phyloP scores from a whole-genome alignment of 257 asterid genomes.

The Buddleja alternifolia region DNA sequence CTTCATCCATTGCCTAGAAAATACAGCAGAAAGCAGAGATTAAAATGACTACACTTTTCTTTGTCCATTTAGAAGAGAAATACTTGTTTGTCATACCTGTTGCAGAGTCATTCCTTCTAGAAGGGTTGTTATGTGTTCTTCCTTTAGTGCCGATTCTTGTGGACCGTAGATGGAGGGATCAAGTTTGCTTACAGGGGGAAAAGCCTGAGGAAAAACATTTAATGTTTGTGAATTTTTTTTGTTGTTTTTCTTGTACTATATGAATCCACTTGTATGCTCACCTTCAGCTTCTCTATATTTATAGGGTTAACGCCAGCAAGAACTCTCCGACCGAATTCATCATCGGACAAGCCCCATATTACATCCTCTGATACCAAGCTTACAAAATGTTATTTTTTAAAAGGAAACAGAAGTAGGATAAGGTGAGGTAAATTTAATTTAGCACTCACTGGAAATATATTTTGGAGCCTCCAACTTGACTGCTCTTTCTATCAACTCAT shows the following conservation, averaged over 20 bases:
- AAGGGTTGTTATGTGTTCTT: conserved; percentile 22
- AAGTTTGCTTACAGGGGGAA: conserved; percentile 39
- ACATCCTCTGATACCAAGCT: not conserved
- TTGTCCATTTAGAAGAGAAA: too few relatives aligned
- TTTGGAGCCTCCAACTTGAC: conserved; percentile 28
- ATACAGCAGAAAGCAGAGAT: not conserved
- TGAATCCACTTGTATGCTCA: not conserved
- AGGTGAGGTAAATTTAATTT: not conserved
- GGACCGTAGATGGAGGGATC: conserved; percentile 36
- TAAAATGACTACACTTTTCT: too few relatives aligned
- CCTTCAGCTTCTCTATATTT: conserved; percentile 32
- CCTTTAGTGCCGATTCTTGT: conserved; percentile 29
- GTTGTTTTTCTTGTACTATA: too few relatives aligned
- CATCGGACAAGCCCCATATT: conserved; percentile 26
- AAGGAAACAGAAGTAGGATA: not conserved
- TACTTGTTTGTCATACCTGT: not conserved
- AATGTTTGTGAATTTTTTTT: not conserved
- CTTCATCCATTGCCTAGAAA: conserved; percentile 25
- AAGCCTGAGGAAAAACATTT: conserved; percentile 20
- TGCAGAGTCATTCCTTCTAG: conserved; percentile 27
- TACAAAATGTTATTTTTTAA: not conserved
- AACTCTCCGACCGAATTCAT: conserved; percentile 35
- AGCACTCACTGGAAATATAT: conserved; percentile 26
- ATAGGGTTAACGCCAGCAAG: conserved; percentile 38
- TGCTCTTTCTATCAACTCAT: conserved; percentile 12